Percentiles rank a stretch among this genome's conserved stretches.
These are phyloP conservation scores for Eucalyptus cladocalyx DNA, from an alignment of 345 rosid genomes.

Conservation along the genomic window DNA sequence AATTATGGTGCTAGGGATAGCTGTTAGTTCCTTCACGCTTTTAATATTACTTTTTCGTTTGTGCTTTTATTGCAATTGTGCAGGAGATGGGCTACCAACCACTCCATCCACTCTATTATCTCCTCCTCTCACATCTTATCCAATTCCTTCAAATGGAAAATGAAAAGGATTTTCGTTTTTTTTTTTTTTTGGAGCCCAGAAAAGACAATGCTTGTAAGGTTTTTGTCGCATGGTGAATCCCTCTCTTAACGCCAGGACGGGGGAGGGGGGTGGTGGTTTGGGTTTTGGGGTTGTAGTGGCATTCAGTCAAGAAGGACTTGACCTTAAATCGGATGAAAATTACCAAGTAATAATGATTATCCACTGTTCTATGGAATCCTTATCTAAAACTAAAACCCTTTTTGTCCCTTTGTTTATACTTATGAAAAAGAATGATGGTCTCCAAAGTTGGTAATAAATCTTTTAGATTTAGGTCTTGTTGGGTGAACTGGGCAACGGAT, in stretches of 20 bases:
- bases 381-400: neutral
- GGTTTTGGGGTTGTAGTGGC: too few relatives aligned
- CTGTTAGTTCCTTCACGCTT: constrained; percentile 13
- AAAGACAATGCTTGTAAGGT: neutral
- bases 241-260: too few relatives aligned
- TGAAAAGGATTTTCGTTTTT: neutral
- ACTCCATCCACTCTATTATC: constrained; percentile 14
- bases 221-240: neutral
- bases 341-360: neutral
- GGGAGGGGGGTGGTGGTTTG: too few relatives aligned
- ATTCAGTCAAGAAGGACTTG: neutral
- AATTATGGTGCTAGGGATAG: neutral
- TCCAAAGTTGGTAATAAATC: neutral
- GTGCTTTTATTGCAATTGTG: neutral
- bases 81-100: constrained; percentile 35
- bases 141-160: constrained; percentile 1
- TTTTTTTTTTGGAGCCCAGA: neutral
- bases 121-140: constrained; percentile 71
- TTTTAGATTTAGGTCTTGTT: neutral
- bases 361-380: neutral
- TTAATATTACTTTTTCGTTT: neutral
- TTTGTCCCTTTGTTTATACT: neutral
- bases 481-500: neutral
- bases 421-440: neutral
- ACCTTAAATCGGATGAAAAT: neutral